Percentiles rank a stretch among this genome's conserved stretches.
Conservation (phyloP, 2,329 filamentous ascomycete species). For the Aspergillus unguis region DNA sequence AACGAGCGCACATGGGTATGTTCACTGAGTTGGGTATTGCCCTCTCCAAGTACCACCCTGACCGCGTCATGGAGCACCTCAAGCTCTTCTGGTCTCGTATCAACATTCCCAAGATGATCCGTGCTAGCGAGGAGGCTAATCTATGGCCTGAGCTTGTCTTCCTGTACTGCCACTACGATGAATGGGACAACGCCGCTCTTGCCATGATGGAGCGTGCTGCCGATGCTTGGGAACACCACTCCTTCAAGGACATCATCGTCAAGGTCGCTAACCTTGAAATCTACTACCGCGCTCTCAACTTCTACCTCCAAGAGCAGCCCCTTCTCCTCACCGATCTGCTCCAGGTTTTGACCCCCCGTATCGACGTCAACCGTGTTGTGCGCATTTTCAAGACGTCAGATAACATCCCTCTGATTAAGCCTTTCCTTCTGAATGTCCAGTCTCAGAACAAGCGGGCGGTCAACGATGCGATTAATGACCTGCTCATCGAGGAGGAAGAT, state of each 20-base stretch:
- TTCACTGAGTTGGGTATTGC: constrained; percentile 93
- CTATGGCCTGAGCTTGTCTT: constrained; percentile 98
- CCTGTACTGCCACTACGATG: constrained; percentile 97
- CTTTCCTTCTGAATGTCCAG: constrained; percentile 95
- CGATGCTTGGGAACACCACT: constrained; percentile 98
- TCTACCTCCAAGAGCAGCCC: constrained; percentile 96
- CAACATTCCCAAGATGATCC: constrained; percentile 97
- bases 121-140: constrained; percentile 87
- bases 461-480: constrained; percentile 96
- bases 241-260: constrained; percentile 97
- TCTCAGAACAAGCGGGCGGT: constrained; percentile 96
- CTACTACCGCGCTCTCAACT: constrained; percentile 95
- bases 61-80: constrained; percentile 95
- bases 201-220: constrained; percentile 97
- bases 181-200: constrained; percentile 94
- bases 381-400: constrained; percentile 98
- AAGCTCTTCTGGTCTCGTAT: constrained; percentile 98
- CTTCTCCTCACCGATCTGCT: constrained; percentile 93
- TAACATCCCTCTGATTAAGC: constrained; percentile 97
- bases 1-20: constrained; percentile 93
- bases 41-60: constrained; percentile 89
- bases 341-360: constrained; percentile 83
- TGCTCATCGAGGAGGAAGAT: constrained; percentile 97
- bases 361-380: constrained; percentile 98
- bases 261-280: constrained; percentile 99